A percentile compares a stretch with the other conserved stretches of the same genome.
phyloP scores from a whole-genome alignment of 768 basidiomycete species.

The Suillus discolor region DNA sequence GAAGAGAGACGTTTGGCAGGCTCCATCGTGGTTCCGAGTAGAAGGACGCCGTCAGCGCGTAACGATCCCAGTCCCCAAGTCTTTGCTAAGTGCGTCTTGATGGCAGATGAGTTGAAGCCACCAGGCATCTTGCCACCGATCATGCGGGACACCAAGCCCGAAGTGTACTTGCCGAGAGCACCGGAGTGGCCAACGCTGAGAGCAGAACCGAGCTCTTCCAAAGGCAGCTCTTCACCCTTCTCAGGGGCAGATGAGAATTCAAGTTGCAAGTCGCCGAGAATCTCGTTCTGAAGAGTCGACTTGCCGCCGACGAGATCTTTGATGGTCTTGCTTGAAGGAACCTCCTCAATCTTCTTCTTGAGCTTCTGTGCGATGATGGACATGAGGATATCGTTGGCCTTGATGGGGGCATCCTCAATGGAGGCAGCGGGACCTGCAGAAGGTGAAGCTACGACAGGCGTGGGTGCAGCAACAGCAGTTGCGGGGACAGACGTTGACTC shows the following conservation, averaged over 20 bases:
- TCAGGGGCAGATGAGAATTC: constrained; percentile 96
- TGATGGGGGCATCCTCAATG: constrained; percentile 90
- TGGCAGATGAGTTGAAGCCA: constrained; percentile 93
- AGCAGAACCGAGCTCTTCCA: constrained; percentile 92
- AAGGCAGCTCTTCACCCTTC: constrained; percentile 96
- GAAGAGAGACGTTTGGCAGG: constrained; percentile 91
- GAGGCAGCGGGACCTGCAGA: constrained; percentile 66
- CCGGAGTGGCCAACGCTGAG: constrained; percentile 81
- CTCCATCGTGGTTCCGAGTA: constrained; percentile 90
- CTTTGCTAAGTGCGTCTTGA: constrained; percentile 88
- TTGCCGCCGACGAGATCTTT: constrained; percentile 99
- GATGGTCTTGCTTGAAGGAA: constrained; percentile 91
- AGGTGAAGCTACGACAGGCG: constrained; percentile 46
- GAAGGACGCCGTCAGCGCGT: constrained; percentile 87
- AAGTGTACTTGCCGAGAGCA: constrained; percentile 91
- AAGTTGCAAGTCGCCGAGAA: constrained; percentile 93
- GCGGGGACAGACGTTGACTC: constrained; percentile 41
- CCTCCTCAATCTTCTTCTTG: constrained; percentile 91
- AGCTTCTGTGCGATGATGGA: constrained; percentile 96
- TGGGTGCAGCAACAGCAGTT: constrained; percentile 41
- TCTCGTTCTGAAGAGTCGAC: constrained; percentile 98
- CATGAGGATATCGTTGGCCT: constrained; percentile 84
- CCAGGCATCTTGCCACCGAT: constrained; percentile 98
- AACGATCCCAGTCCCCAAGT: constrained; percentile 93
- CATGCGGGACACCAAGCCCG: constrained; percentile 86